A percentile compares a stretch with the other conserved stretches of the same genome.
phyloP scores from a whole-genome alignment of 768 basidiomycete genomes.

The Chalciporus pseudorubinellus region DNA sequence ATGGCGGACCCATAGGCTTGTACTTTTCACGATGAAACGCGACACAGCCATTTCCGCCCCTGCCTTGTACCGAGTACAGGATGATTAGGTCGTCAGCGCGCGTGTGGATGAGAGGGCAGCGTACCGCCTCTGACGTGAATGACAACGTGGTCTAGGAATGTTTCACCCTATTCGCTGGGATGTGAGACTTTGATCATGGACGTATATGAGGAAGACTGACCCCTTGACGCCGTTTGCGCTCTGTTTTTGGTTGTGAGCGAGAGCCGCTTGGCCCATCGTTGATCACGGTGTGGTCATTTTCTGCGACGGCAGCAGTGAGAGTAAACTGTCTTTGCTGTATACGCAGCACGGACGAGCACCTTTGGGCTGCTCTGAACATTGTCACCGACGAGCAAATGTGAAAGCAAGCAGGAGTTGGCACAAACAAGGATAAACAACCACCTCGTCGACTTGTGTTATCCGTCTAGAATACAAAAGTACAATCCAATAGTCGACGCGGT shows the following conservation, averaged over 20 bases:
- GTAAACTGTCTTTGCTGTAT: neutral
- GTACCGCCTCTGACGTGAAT: slow-evolving; percentile 76
- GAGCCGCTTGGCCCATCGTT: neutral
- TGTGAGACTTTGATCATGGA: neutral
- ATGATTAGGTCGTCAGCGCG: neutral
- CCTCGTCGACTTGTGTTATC: neutral
- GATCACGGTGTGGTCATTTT: neutral
- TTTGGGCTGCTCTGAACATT: slow-evolving; percentile 13
- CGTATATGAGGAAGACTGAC: slow-evolving; percentile 37
- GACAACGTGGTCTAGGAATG: slow-evolving; percentile 79
- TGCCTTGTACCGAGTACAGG: slow-evolving; percentile 46
- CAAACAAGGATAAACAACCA: slow-evolving; percentile 15
- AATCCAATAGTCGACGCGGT: neutral
- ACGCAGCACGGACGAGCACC: slow-evolving; percentile 1
- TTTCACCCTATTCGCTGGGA: slow-evolving; percentile 52
- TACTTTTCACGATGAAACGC: slow-evolving; percentile 93
- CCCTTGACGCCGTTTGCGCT: slow-evolving; percentile 73
- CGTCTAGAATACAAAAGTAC: neutral
- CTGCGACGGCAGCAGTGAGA: neutral
- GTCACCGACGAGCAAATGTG: neutral
- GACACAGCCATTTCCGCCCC: slow-evolving; percentile 87
- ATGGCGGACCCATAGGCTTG: slow-evolving; percentile 81
- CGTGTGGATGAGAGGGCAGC: slow-evolving; percentile 10
- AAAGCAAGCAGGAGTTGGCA: neutral
- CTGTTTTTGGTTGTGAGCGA: slow-evolving; percentile 54